phyloP scores from a whole-genome alignment of 805 yeast genomes.

The Wickerhamomyces rabaulensis region DNA sequence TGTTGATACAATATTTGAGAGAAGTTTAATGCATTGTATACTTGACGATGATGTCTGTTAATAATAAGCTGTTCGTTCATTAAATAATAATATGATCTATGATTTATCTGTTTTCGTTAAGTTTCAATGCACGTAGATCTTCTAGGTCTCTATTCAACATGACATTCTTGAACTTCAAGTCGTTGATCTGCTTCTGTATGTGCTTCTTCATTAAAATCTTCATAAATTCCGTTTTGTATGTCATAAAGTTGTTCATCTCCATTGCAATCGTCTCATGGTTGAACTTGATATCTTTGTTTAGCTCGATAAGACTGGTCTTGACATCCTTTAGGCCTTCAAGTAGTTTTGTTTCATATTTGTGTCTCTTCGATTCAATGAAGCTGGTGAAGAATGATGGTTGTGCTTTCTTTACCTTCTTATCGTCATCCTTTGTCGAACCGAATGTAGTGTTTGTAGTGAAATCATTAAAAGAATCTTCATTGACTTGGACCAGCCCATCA shows the following conservation, averaged over 20 bases:
- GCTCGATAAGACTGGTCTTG: constrained; percentile 34
- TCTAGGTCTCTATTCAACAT: constrained; percentile 20
- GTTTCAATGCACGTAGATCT: constrained; percentile 13
- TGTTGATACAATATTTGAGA: neutral
- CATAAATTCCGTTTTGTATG: constrained; percentile 41
- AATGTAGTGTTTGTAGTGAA: constrained; percentile 19
- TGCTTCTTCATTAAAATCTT: constrained; percentile 32
- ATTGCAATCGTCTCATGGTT: constrained; percentile 62
- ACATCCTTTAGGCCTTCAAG: constrained; percentile 35
- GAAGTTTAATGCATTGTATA: neutral
- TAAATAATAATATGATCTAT: neutral
- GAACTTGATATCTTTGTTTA: constrained; percentile 42
- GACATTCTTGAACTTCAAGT: constrained; percentile 18
- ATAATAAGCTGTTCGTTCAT: neutral
- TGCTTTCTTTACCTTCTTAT: constrained; percentile 9
- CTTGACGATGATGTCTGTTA: neutral
- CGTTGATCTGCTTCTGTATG: constrained; percentile 25
- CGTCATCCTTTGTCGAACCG: constrained; percentile 1
- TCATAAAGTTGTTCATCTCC: constrained; percentile 54
- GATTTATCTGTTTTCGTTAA: neutral
- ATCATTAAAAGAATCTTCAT: constrained; percentile 20
- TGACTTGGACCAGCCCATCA: constrained; percentile 21
- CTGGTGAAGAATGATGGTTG: constrained; percentile 25
- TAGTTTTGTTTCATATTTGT: constrained; percentile 40
- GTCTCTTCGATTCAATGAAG: constrained; percentile 48